phyloP scores from a whole-genome alignment of 75 land plant genomes.

The Cryptomeria japonica region DNA sequence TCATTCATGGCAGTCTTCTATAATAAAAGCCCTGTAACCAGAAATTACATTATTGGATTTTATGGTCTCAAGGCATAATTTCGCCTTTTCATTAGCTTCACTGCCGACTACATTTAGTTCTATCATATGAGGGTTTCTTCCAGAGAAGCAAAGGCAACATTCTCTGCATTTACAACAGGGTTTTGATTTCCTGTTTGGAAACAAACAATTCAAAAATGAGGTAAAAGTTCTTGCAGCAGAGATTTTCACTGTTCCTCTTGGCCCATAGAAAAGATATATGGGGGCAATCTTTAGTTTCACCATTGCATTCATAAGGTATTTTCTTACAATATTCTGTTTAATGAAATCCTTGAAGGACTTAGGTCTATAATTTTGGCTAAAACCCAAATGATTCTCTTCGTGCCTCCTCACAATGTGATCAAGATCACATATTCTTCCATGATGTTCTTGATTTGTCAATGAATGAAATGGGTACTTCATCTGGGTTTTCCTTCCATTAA shows the following conservation, averaged over 20 bases:
- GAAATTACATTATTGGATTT: constrained; percentile 17
- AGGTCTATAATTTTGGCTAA: constrained; percentile 86
- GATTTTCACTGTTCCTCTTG: constrained; percentile 89
- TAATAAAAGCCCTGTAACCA: constrained; percentile 57
- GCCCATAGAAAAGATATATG: constrained; percentile 84
- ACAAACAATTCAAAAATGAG: constrained; percentile 62
- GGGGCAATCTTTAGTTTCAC: constrained; percentile 67
- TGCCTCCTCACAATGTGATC: neutral
- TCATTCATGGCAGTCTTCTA: constrained; percentile 81
- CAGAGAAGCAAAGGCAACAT: constrained; percentile 42
- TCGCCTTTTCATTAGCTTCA: constrained; percentile 41
- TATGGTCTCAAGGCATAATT: constrained; percentile 29
- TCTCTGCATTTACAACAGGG: constrained; percentile 77
- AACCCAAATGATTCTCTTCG: constrained; percentile 19
- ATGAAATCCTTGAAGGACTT: constrained; percentile 70
- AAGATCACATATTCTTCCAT: neutral
- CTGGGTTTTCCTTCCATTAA: neutral
- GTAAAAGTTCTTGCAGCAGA: constrained; percentile 72
- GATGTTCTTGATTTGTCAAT: neutral
- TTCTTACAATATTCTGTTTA: constrained; percentile 72
- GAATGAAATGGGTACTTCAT: neutral
- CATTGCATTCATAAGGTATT: constrained; percentile 63
- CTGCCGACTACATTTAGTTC: constrained; percentile 63
- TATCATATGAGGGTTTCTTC: constrained; percentile 46
- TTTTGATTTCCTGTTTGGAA: constrained; percentile 33